Conservation (phyloP, 257 asterid species). For the Solanum megistacrolobum region DNA sequence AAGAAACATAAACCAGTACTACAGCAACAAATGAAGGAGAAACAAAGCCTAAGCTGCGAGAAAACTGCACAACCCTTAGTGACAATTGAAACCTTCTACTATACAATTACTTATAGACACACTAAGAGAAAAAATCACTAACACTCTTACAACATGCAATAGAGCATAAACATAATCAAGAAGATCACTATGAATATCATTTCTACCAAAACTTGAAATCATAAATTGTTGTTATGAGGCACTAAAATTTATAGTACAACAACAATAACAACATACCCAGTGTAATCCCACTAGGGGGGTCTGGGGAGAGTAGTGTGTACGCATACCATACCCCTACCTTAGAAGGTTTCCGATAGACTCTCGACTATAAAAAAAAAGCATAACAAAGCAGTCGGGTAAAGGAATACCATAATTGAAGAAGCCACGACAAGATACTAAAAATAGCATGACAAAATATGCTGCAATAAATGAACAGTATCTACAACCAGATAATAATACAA, state of each 20-base stretch:
- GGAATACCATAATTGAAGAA: background rate
- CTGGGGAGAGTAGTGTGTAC: background rate
- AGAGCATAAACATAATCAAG: background rate
- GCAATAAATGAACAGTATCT: background rate
- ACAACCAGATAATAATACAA: background rate
- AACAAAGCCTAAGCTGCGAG: background rate
- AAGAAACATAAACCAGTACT: background rate
- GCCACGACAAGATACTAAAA: background rate
- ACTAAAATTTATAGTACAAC: too few species aligned
- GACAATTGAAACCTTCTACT: background rate
- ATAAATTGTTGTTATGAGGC: background rate
- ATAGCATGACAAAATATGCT: background rate
- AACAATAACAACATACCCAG: too few species aligned
- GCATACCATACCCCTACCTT: background rate
- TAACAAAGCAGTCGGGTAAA: background rate
- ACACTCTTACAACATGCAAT: background rate
- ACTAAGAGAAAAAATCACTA: background rate
- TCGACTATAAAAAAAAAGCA: too few species aligned
- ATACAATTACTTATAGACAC: too few species aligned
- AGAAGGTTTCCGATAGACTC: background rate
- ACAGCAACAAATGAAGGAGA: background rate
- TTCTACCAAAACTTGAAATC: background rate
- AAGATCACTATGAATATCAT: background rate
- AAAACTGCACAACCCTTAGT: background rate
- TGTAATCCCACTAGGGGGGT: background rate